A percentile compares a stretch with the other conserved stretches of the same genome.
These are phyloP conservation scores for Tylopilus sp. DNA, from an alignment of 1,284 basidiomycete species.

Conservation along the genomic window DNA sequence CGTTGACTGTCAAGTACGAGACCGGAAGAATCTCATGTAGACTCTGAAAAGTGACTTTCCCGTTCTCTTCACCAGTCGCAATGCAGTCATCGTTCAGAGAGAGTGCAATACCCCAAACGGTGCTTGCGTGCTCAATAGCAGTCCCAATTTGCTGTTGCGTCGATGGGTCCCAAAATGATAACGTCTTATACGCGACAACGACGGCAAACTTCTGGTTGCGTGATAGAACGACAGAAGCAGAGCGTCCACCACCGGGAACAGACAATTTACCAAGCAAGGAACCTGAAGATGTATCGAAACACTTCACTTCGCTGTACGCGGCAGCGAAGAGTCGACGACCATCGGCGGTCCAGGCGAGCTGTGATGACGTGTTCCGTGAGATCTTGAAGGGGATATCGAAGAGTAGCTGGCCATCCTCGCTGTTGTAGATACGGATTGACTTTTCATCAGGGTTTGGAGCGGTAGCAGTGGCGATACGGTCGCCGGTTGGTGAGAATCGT, in stretches of 20 bases:
- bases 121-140: not conserved
- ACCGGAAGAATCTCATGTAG: not conserved
- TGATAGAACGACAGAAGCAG: not conserved
- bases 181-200: rapidly evolving
- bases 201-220: slow-evolving; percentile 1
- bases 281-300: slow-evolving; percentile 3
- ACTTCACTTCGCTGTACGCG: not conserved
- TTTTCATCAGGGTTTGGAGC: not conserved
- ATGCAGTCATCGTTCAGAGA: not conserved
- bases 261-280: not conserved
- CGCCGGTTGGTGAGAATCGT: not conserved
- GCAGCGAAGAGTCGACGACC: not conserved
- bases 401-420: not conserved
- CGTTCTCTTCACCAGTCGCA: not conserved
- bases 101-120: not conserved
- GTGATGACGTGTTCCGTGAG: too few relatives aligned
- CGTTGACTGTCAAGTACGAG: not conserved
- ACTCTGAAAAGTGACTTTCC: not conserved
- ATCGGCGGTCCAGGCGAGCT: not conserved
- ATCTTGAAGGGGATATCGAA: slow-evolving; percentile 1
- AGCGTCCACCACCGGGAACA: not conserved
- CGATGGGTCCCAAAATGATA: slow-evolving; percentile 12
- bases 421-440: not conserved
- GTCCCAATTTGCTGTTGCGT: not conserved
- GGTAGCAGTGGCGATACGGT: not conserved